Base-by-base conservation (phyloP, 2,329 filamentous ascomycete genomes). In the Aphanocladium album region DNA sequence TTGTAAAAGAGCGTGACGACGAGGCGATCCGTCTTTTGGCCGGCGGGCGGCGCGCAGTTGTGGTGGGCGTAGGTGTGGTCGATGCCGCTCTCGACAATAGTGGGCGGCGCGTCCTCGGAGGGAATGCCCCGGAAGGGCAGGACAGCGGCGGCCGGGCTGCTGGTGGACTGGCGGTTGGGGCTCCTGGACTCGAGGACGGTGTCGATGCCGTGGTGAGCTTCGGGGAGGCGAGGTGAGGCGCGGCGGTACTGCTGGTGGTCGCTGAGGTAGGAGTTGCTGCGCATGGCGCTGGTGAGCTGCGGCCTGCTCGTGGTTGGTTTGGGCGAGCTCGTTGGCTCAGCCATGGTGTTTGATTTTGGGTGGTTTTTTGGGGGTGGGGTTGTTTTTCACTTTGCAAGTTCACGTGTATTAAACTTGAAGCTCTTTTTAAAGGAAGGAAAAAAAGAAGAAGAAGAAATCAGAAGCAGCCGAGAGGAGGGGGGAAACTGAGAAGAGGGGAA, bases 1-100 rank as follows among this genome's bases (percentile, higher is more conserved):
- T 84, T 85, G 77, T 89, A 89, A 70, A 88, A 83, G 52, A 89
- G 74, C 0, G 86, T 89, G 8, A 84, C 86, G 35, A 88, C 76
- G 53, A 89, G 75, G 55, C 81, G 77, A 64, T 82, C 77, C 21
- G 79, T 77, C 58, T 70, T 70, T 19, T 74, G 70, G 21, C 84
- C 84, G 5, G 75, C 70, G 1, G 75, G 67, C 6, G 84, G 81
- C 41, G 82, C 81, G 67, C 86, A 89, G 70, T 87, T 85, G 43
- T 83, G 80, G 66, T 89, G 86, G 39, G 84, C 84, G 65, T 86
- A 79, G 66, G 80, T 80, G 72, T 88, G 85, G 68, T 77, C 83
- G 66, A 88, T 71, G 50, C 85, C 85, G 68, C 80, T 84, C 65
- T 88, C 84, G 61, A 87, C 78, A 56, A 88, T 82, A 58, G 76